Evolutionary conservation across 352 stramenopile species (phyloP).

Genomic region (Globisporangium acanthophoron): DNA sequence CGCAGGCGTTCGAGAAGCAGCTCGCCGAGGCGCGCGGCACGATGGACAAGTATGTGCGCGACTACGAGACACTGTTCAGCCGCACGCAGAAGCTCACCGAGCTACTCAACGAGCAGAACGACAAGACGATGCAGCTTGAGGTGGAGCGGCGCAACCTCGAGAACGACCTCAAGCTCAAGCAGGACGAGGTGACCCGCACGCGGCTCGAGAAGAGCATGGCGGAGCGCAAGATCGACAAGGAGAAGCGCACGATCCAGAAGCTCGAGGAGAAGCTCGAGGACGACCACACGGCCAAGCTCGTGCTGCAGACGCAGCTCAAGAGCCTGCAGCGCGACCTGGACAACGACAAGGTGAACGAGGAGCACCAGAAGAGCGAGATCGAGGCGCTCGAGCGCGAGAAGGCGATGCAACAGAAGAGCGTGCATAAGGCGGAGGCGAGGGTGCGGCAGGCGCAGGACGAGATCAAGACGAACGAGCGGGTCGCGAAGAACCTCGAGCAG

Average conservation of each 20-base stretch:
- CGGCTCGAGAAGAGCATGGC: constrained; percentile 87
- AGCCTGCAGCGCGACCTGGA: constrained; percentile 79
- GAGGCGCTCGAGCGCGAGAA: constrained; percentile 87
- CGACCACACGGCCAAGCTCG: constrained; percentile 81
- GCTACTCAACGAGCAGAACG: constrained; percentile 89
- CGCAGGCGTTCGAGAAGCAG: constrained; percentile 85
- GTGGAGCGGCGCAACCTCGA: constrained; percentile 75
- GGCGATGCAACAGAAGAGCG: constrained; percentile 77
- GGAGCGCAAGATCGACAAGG: constrained; percentile 87
- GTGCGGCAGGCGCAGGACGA: constrained; percentile 86
- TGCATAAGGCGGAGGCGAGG: constrained; percentile 79
- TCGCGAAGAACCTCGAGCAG: constrained; percentile 84
- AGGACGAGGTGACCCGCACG: constrained; percentile 81
- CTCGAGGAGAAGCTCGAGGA: constrained; percentile 90
- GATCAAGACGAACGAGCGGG: constrained; percentile 90
- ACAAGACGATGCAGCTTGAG: constrained; percentile 82
- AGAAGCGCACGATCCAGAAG: constrained; percentile 82
- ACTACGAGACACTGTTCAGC: constrained; percentile 90
- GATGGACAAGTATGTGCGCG: constrained; percentile 93
- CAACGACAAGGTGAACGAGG: constrained; percentile 72
- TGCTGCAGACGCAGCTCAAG: constrained; percentile 81
- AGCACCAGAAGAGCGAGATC: constrained; percentile 68
- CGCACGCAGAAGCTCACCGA: constrained; percentile 91
- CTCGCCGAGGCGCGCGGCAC: constrained; percentile 59
- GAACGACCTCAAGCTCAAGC: constrained; percentile 80